Base-by-base conservation (phyloP, 2,329 filamentous ascomycete species). In the Arthrobotrys sphaeroides region DNA sequence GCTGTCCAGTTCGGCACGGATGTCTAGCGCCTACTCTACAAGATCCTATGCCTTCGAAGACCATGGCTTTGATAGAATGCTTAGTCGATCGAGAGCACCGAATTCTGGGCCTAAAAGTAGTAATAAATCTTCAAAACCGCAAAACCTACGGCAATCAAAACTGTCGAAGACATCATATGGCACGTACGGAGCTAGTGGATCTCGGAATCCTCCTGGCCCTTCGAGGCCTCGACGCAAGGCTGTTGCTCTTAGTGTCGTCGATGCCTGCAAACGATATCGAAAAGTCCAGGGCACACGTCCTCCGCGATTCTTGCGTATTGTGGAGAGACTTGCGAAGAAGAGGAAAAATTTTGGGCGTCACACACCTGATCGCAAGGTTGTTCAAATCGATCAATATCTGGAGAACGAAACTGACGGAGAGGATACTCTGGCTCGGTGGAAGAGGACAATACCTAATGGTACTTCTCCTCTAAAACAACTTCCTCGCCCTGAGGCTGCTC, bases 351-450 rank as follows among this genome's bases (percentile, higher is more conserved):
- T 33, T 20, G 72, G 72, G 1, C 47, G 72, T 3, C 72, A 75
- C 9, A 20, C 69, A 12, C 72, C 72, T 16, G 57, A 75, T 51
- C 45, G 49, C 16, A 75, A 75, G 26, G 49, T 75, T 1, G 42
- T 75, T 13, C 62, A 69, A 36, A 64, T 75, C 18, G 72, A 75
- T 42, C 40, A 18, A 0, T n/a, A 69, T 43, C 49, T 49, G 9
- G 72, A 75, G 24, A 49, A 75, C 20, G 72, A 75, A 45, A 75
- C 72, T 31, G 72, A 75, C n/a, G 49, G 47, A 7, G 72, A 75
- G 24, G 72, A 75, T 45, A 75, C 72, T 2, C 31, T 75, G 22
- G 16, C 47, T 3, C 28, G 24, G 26, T 75, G 72, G 72, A 68
- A 40, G 24, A 40, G 47, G 6, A 38, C 57, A 20, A 43, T 64